Conservation (phyloP, 192 early-diverging fungal genomes). For the Coemansia sp. region DNA sequence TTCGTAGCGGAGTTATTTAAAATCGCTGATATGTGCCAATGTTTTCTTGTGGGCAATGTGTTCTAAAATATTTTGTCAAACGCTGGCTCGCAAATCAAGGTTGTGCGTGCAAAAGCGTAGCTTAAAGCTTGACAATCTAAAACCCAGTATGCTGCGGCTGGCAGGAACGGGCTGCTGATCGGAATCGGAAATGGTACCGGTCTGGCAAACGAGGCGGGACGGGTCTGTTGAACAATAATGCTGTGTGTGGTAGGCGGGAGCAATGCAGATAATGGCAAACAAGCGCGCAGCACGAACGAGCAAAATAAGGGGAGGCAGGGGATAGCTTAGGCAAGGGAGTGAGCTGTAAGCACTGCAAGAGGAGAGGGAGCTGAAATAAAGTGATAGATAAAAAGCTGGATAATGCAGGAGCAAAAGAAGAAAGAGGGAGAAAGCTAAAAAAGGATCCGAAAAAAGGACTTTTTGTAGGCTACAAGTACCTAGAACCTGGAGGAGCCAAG, state of each 20-base stretch:
- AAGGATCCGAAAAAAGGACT: slow-evolving; percentile 1
- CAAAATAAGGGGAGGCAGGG: not conserved
- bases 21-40: no score
- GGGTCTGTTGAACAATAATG: not conserved
- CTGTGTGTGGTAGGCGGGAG: not conserved
- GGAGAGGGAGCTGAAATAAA: not conserved
- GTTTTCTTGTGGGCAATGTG: no score
- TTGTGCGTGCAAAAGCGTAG: not conserved
- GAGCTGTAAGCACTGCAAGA: not conserved
- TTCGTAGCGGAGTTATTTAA: no score
- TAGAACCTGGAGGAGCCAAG: slow-evolving; percentile 24
- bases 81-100: not conserved
- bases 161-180: not conserved
- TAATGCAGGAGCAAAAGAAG: not conserved
- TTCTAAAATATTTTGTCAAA: no score
- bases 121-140: no score
- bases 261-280: not conserved
- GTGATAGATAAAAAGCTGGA: slow-evolving; percentile 9
- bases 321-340: not conserved
- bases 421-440: slow-evolving; percentile 7
- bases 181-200: not conserved
- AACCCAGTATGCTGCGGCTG: not conserved
- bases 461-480: slow-evolving; percentile 12
- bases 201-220: not conserved
- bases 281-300: not conserved